Base-by-base conservation (phyloP, 345 rosid genomes). In the Boechera retrofracta region DNA sequence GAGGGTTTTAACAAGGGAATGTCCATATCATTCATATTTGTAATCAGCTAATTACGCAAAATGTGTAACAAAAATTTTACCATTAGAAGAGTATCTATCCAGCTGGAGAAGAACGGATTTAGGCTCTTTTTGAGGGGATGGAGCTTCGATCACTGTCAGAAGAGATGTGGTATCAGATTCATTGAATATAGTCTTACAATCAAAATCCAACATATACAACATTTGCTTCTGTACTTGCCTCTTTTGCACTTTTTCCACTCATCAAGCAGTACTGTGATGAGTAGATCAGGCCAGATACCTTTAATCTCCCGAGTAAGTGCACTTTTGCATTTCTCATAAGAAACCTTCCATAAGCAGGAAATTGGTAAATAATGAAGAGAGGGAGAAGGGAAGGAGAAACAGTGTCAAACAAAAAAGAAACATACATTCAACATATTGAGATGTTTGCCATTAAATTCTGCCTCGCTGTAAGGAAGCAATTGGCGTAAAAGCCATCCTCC, bases 401-500 rank as follows among this genome's bases (percentile, higher is more conserved):
- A 47, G 53, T 36, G 51, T 45, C 16, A 39, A 75, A 51, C 38
- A 24, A 2, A 29, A 24, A 69, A 69, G 65, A 2, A 70, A 53
- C 74, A 67, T 81, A 91, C 99, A 79, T 87, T 87, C 69, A 96
- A 82, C 80, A 87, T 78, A 68, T 76, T 61, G 56, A 87, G 94
- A 87, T 96, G 98, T 74, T 86, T 86, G 47, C 82, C 81, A 80
- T 89, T 91, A 72, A 96, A 87, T 80, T 93, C 99, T 53, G 86
- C 88, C 82, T 89, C 87, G 24, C 91, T 90, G 57, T 96, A 86
- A 73, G 98, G 98, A 77, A 93, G 96, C 79, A 96, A 81, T 72
- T 96, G 99, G 42, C 90, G 99, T 80, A 96, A 83, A 71, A 96
- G 96, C 99, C 99, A 96, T 41, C 98, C 98, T 58, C 97, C 98